Percentiles rank a stretch among this genome's conserved stretches.
Conservation (phyloP, 495 filamentous ascomycete genomes). For the Podospora sp. region DNA sequence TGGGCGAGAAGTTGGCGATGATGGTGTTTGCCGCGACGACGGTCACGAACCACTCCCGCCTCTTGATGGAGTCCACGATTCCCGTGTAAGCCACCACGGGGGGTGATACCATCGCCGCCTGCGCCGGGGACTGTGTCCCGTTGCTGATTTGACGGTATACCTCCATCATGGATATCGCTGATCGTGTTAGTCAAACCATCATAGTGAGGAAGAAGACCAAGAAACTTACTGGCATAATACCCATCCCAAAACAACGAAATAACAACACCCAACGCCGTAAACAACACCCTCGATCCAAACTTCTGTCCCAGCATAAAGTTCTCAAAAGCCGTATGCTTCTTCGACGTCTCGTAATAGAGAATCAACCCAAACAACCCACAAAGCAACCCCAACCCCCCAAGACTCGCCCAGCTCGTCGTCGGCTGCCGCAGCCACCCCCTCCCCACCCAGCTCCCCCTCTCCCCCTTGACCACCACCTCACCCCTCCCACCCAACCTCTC, state of each 20-base stretch:
- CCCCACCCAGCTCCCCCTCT: background rate
- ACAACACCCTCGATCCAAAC: constrained; percentile 8
- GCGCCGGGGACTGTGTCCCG: background rate
- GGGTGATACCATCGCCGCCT: background rate
- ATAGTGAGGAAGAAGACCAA: background rate
- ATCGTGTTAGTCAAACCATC: background rate
- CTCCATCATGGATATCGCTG: background rate
- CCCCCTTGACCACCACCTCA: background rate
- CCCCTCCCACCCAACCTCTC: background rate
- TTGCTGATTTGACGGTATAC: background rate
- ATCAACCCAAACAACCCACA: constrained; percentile 4
- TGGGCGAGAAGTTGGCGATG: constrained; percentile 2
- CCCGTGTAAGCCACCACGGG: constrained; percentile 1
- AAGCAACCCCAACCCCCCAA: background rate
- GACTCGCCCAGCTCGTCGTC: background rate
- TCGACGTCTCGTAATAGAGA: constrained; percentile 16
- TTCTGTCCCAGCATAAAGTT: constrained; percentile 11
- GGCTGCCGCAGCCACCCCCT: background rate
- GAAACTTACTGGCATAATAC: constrained; percentile 8
- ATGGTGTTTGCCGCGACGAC: constrained; percentile 1
- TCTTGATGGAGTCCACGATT: background rate
- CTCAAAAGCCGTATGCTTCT: constrained; percentile 3
- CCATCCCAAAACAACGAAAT: constrained; percentile 19
- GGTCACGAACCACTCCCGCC: background rate
- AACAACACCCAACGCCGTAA: constrained; percentile 9